Conservation (phyloP, 441 rosid genomes). For the Populus trichocarpa region DNA sequence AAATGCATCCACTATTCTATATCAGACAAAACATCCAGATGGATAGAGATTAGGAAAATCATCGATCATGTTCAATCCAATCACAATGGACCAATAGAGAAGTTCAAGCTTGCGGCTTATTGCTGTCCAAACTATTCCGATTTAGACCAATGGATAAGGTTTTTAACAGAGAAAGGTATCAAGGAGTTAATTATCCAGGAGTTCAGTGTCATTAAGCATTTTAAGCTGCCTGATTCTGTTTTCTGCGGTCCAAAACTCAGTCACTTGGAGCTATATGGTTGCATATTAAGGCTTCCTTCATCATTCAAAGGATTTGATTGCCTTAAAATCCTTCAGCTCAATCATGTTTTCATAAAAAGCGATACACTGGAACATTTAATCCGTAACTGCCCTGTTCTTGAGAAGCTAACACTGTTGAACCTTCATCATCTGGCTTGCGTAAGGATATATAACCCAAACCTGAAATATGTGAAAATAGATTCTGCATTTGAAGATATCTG, state of each 20-base stretch:
- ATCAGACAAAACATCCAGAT: constrained; percentile 7
- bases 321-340: constrained; percentile 24
- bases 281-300: constrained; percentile 26
- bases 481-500: constrained; percentile 29
- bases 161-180: constrained; percentile 21
- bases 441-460: constrained; percentile 23
- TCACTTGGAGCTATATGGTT: constrained; percentile 22
- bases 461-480: constrained; percentile 32
- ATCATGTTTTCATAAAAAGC: constrained; percentile 10
- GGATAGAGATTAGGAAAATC: constrained; percentile 24
- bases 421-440: constrained; percentile 23
- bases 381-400: constrained; percentile 27
- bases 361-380: constrained; percentile 26
- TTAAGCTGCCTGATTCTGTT: constrained; percentile 25
- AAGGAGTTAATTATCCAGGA: constrained; percentile 17
- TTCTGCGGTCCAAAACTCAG: constrained; percentile 26
- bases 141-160: constrained; percentile 24
- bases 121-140: constrained; percentile 18
- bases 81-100: constrained; percentile 25
- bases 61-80: constrained; percentile 17
- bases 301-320: constrained; percentile 31
- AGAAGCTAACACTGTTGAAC: constrained; percentile 20
- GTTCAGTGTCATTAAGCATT: constrained; percentile 14
- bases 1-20: constrained; percentile 17
- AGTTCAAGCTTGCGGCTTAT: constrained; percentile 24